phyloP scores from a whole-genome alignment of 352 stramenopile genomes.

The Pythium phragmitis region DNA sequence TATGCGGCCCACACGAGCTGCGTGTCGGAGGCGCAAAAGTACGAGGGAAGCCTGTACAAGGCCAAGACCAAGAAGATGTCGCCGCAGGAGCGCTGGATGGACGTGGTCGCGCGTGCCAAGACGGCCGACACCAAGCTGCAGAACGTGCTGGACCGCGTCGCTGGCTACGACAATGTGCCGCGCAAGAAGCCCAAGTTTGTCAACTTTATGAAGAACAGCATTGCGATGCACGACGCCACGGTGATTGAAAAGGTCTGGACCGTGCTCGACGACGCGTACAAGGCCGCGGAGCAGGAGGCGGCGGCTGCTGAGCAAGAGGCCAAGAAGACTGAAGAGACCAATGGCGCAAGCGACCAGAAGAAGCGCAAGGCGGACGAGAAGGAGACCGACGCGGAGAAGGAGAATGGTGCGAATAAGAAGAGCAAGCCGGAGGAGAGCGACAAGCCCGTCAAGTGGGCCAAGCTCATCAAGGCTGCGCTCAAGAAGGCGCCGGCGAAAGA shows the following conservation, averaged over 20 bases:
- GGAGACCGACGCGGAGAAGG: conserved; percentile 30
- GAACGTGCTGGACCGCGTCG: conserved; percentile 73
- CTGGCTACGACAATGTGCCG: conserved; percentile 88
- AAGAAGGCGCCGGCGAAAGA: conserved; percentile 46
- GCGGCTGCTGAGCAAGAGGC: conserved; percentile 16
- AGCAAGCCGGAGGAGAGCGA: conserved; percentile 43
- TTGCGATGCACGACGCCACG: conserved; percentile 46
- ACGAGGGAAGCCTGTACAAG: conserved; percentile 88
- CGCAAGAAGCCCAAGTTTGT: conserved; percentile 93
- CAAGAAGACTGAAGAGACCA: conserved; percentile 10
- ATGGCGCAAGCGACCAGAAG: conserved; percentile 28
- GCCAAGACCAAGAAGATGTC: conserved; percentile 79
- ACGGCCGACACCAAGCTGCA: conserved; percentile 53
- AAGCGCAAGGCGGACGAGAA: conserved; percentile 36
- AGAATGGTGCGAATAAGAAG: conserved; percentile 37
- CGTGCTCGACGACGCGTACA: conserved; percentile 68
- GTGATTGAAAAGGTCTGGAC: conserved; percentile 69
- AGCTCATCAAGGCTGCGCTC: conserved; percentile 47
- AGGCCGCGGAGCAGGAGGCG: conserved; percentile 34
- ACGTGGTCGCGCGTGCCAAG: conserved; percentile 58
- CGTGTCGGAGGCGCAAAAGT: conserved; percentile 94
- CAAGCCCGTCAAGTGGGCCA: conserved; percentile 63
- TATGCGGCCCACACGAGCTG: conserved; percentile 90
- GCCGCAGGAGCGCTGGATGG: conserved; percentile 87
- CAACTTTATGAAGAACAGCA: conserved; percentile 90